Base-by-base conservation (phyloP, 202 grass and related monocot genomes). In the Bolboschoenoplectus hybrid region DNA sequence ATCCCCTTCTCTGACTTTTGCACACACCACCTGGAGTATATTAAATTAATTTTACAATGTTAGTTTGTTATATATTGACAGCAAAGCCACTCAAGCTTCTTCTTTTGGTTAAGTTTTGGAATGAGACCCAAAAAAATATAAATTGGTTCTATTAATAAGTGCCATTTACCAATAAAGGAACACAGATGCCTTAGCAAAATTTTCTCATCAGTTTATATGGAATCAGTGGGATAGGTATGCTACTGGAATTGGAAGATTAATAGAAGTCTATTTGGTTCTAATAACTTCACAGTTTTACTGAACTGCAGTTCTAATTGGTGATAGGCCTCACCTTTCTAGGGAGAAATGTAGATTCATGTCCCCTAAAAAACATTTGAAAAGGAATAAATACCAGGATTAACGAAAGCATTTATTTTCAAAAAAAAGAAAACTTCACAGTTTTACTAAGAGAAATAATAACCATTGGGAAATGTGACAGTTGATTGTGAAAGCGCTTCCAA, bases 401-500 rank as follows among this genome's bases (percentile, higher is more conserved):
- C 26, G 26, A 0, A 26, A 26, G 26, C 26, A 26, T 26, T 26
- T 26, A 26, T 26, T 26, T 26, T 26, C 26, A 26, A 26, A 26
- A 26, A 26, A 26, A 26, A 26, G 26, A 26, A 26, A 26, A 26
- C 26, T 55, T n/a, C 16, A 16, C 12, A 17, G 3, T 17, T 58
- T 14, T 60, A 61, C 14, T 44, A 49, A 35, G 62, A 43, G 57
- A 11, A 34, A 34, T 73, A 69, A 86, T 88, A 55, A 98, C 91
- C 96, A 94, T 91, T 56, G 93, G 93, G 50, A 92, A 98, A 74
- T 92, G 86, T 55, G 84, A 71, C 45, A 98, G 61, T 26, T 74
- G 83, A 84, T 95, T 98, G 85, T 98, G 90, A 91, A 98, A 98
- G 41, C 93, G 91, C 85, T 98, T 95, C 96, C 96, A 98, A 14